phyloP scores from a whole-genome alignment of 1,284 basidiomycete genomes.

The Gymnopus androsaceus region DNA sequence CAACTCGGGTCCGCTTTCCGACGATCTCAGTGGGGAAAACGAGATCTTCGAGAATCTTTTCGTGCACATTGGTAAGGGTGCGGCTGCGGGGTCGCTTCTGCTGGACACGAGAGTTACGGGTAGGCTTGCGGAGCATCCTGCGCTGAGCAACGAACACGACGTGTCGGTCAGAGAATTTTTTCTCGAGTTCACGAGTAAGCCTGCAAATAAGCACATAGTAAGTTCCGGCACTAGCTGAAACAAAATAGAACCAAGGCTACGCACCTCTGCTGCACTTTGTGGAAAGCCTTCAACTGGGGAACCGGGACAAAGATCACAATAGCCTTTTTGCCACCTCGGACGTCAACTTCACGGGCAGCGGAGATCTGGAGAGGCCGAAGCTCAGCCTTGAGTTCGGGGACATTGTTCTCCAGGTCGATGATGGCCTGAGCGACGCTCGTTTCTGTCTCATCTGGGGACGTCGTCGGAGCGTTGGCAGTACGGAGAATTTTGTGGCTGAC shows the following conservation, averaged over 20 bases:
- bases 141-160: constrained; percentile 99
- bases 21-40: constrained; percentile 99
- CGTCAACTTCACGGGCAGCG: constrained; percentile 97
- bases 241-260: constrained; percentile 35
- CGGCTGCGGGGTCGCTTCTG: constrained; percentile 98
- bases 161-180: constrained; percentile 99
- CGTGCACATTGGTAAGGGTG: constrained; percentile 97
- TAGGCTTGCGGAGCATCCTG: constrained; percentile 97
- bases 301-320: constrained; percentile 99
- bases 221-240: not conserved
- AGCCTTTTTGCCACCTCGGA: constrained; percentile 99
- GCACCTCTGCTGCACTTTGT: constrained; percentile 96
- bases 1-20: constrained; percentile 94
- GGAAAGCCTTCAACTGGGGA: constrained; percentile 98
- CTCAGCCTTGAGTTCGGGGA: constrained; percentile 97
- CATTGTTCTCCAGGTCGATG: constrained; percentile 97
- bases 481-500: constrained; percentile 88
- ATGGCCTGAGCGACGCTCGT: constrained; percentile 93
- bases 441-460: constrained; percentile 92
- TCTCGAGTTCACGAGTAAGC: constrained; percentile 98
- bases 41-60: constrained; percentile 97
- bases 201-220: constrained; percentile 44
- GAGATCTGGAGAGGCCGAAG: constrained; percentile 96
- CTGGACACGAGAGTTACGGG: constrained; percentile 87
- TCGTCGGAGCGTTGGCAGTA: constrained; percentile 92